Conservation (phyloP, 2,329 filamentous ascomycete genomes). For the Triangularia setosa region DNA sequence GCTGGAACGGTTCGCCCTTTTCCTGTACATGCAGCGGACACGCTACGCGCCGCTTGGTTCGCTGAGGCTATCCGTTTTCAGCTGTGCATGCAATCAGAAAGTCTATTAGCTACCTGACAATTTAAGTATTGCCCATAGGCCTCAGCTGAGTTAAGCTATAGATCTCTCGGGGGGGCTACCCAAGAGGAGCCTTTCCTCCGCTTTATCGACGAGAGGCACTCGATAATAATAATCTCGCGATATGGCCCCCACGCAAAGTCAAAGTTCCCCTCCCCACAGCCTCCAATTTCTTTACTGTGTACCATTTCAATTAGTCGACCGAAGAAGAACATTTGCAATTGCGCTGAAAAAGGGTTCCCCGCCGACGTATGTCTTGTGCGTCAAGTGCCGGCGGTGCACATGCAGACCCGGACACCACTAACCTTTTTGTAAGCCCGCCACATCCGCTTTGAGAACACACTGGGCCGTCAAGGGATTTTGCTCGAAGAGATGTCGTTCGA, state of each 20-base stretch:
- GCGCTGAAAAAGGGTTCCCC: not conserved
- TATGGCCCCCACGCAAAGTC: not conserved
- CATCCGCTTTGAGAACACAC: not conserved
- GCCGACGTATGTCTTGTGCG: not conserved
- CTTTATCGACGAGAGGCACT: not conserved
- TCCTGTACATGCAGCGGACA: slow-evolving; percentile 1
- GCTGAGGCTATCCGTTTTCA: not conserved
- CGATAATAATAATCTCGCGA: not conserved
- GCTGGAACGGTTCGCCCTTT: not conserved
- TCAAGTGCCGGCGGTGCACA: slow-evolving; percentile 8
- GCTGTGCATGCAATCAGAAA: not conserved
- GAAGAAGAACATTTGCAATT: not conserved
- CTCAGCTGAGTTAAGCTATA: not conserved
- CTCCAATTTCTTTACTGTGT: not conserved
- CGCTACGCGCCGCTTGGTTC: not conserved
- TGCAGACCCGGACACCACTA: slow-evolving; percentile 3
- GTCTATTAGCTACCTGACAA: not conserved
- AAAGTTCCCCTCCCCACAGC: not conserved
- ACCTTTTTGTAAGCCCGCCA: not conserved
- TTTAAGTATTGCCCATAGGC: not conserved
- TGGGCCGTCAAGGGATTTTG: not conserved
- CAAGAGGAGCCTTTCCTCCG: slow-evolving; percentile 1
- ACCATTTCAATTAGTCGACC: not conserved
- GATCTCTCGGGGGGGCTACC: not conserved
- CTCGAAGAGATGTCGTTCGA: slow-evolving; percentile 1